phyloP scores from a whole-genome alignment of 208 protist genomes.

The Crithidia expoeki region DNA sequence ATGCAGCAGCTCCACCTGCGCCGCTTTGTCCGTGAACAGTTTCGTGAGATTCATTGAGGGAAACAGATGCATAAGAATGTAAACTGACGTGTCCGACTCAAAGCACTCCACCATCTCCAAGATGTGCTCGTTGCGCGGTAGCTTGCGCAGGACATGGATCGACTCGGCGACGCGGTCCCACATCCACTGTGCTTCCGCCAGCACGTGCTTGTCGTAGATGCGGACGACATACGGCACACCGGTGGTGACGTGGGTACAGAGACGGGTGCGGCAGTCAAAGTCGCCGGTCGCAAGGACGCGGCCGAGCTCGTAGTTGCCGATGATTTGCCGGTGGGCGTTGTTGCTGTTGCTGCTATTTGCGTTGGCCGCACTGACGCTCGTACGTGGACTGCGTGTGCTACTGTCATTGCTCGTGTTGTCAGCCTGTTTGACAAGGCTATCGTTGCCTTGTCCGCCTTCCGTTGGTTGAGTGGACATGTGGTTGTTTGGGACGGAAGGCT shows the following conservation, averaged over 20 bases:
- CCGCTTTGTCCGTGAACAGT: conserved; percentile 47
- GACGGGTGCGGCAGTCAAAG: conserved; percentile 83
- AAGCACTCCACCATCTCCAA: conserved; percentile 90
- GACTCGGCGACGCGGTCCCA: conserved; percentile 77
- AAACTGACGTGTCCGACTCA: conserved; percentile 76
- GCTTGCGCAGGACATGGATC: conserved; percentile 81
- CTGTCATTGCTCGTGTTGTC: not conserved
- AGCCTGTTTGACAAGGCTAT: not conserved
- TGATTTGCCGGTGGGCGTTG: conserved; percentile 40
- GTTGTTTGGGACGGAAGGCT: not conserved
- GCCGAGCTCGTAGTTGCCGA: conserved; percentile 89
- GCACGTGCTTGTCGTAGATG: conserved; percentile 78
- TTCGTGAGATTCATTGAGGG: conserved; percentile 68
- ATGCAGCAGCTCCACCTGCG: conserved; percentile 13
- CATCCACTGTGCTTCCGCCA: conserved; percentile 84
- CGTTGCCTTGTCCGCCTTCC: not conserved
- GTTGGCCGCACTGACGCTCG: conserved; percentile 5
- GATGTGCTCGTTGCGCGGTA: conserved; percentile 81
- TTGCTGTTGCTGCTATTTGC: not conserved
- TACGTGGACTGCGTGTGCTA: not conserved
- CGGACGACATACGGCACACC: conserved; percentile 82
- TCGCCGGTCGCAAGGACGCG: conserved; percentile 76
- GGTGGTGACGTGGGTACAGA: conserved; percentile 82
- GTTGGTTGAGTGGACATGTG: not conserved
- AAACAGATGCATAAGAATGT: conserved; percentile 89